Evolutionary conservation across 331 rosid species (phyloP).

Genomic region (Prunus yedoensis): DNA sequence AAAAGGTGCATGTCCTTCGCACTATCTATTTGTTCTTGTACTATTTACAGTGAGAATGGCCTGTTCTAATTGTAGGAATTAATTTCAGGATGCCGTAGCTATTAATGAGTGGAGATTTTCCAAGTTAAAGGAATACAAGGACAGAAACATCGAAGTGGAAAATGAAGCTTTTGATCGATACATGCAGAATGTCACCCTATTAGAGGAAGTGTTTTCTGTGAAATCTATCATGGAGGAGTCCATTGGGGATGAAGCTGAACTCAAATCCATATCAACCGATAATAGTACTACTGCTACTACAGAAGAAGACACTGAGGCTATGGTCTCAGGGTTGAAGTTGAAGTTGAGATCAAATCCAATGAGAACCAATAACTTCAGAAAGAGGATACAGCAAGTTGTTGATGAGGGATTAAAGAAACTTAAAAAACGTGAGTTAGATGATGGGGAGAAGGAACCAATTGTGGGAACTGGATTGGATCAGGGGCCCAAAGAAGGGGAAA

Average conservation of each 20-base stretch:
- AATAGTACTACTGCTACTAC: slow-evolving; percentile 33
- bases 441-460: slow-evolving; percentile 32
- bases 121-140: slow-evolving; percentile 76
- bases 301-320: slow-evolving; percentile 40
- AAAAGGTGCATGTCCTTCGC: slow-evolving; percentile 57
- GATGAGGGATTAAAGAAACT: slow-evolving; percentile 70
- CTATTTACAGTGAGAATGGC: slow-evolving; percentile 12
- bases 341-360: slow-evolving; percentile 58
- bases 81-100: slow-evolving; percentile 81
- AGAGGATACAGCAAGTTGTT: slow-evolving; percentile 58
- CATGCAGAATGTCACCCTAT: slow-evolving; percentile 74
- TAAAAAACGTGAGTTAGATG: slow-evolving; percentile 38
- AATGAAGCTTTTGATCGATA: slow-evolving; percentile 85
- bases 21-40: slow-evolving; percentile 16
- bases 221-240: slow-evolving; percentile 44
- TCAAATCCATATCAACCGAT: slow-evolving; percentile 31
- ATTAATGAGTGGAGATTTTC: slow-evolving; percentile 95
- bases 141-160: slow-evolving; percentile 69
- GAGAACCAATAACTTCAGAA: slow-evolving; percentile 56
- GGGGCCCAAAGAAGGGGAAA: slow-evolving; percentile 39
- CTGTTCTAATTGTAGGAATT: slow-evolving; percentile 35
- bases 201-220: slow-evolving; percentile 75
- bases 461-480: slow-evolving; percentile 44
- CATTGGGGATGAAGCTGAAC: slow-evolving; percentile 25
- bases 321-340: slow-evolving; percentile 55